These are phyloP conservation scores for Coemansia sp. DNA, from an alignment of 371 early-diverging fungal genomes.

Conservation along the genomic window DNA sequence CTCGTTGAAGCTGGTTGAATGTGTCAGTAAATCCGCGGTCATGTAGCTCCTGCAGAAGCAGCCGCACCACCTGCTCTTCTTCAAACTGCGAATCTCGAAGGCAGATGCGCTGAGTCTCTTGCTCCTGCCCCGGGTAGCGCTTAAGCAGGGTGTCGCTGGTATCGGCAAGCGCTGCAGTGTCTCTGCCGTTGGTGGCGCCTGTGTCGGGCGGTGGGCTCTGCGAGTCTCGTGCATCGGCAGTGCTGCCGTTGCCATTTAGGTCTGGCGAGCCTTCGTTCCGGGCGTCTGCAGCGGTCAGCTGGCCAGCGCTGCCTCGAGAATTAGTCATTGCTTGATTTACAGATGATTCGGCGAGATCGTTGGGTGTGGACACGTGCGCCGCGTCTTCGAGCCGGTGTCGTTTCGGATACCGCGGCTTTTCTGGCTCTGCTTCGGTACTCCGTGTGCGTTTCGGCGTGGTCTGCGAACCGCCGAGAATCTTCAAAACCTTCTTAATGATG, in stretches of 20 bases:
- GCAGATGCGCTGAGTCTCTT: constrained; percentile 35
- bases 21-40: constrained; percentile 74
- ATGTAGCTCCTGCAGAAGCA: constrained; percentile 81
- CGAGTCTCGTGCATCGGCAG: not conserved
- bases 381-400: constrained; percentile 20
- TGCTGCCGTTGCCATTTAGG: not conserved
- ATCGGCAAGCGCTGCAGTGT: not conserved
- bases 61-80: constrained; percentile 75
- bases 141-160: constrained; percentile 6
- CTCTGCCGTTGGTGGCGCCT: not conserved
- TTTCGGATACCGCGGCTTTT: constrained; percentile 18
- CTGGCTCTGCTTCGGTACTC: constrained; percentile 30
- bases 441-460: constrained; percentile 45
- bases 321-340: constrained; percentile 30
- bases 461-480: constrained; percentile 46
- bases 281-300: not conserved
- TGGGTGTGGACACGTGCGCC: constrained; percentile 5
- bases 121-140: constrained; percentile 38
- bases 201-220: constrained; percentile 2
- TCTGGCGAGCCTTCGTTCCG: not conserved
- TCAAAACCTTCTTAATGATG: constrained; percentile 4
- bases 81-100: constrained; percentile 52
- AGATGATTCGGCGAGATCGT: constrained; percentile 5
- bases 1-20: constrained; percentile 63
- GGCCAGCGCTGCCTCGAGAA: constrained; percentile 5